Percentiles rank a stretch among this genome's conserved stretches.
These are phyloP conservation scores for Claviceps fusiformis DNA, from an alignment of 2,329 filamentous ascomycete species.

Conservation along the genomic window DNA sequence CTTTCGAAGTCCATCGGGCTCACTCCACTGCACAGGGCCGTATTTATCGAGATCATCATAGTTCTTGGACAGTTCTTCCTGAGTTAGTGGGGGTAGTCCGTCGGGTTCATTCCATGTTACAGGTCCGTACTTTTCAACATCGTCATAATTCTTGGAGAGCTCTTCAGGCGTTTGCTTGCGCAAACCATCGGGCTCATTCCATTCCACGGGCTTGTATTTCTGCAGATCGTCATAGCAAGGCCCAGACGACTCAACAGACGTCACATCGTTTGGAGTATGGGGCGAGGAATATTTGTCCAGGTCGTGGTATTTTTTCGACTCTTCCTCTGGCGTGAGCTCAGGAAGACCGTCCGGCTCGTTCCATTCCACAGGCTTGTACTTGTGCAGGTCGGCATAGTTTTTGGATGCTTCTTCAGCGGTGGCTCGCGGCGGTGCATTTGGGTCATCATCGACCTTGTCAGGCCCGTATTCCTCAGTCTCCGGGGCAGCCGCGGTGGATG, in stretches of 20 bases:
- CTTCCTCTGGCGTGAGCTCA: constrained; percentile 15
- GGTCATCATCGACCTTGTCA: constrained; percentile 17
- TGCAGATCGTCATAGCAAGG: constrained; percentile 25
- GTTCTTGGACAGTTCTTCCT: constrained; percentile 25
- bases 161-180: constrained; percentile 19
- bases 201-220: constrained; percentile 23
- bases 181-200: constrained; percentile 28
- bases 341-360: constrained; percentile 19
- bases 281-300: constrained; percentile 22
- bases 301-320: constrained; percentile 21
- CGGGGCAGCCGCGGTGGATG: constrained; percentile 15
- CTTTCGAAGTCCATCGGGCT: constrained; percentile 15
- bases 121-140: constrained; percentile 23
- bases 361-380: constrained; percentile 22
- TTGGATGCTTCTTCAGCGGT: constrained; percentile 21
- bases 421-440: constrained; percentile 12
- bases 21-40: constrained; percentile 17
- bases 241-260: constrained; percentile 13
- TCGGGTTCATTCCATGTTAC: constrained; percentile 24
- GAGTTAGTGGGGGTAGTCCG: constrained; percentile 15
- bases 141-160: constrained; percentile 24
- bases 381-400: constrained; percentile 26
- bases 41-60: constrained; percentile 25
- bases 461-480: constrained; percentile 22
- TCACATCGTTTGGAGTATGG: constrained; percentile 14